Evolutionary conservation across 306 rosid genomes (phyloP), one percentile per base, ranked within the genome.

Genomic region (Crotalaria pallida): DNA sequence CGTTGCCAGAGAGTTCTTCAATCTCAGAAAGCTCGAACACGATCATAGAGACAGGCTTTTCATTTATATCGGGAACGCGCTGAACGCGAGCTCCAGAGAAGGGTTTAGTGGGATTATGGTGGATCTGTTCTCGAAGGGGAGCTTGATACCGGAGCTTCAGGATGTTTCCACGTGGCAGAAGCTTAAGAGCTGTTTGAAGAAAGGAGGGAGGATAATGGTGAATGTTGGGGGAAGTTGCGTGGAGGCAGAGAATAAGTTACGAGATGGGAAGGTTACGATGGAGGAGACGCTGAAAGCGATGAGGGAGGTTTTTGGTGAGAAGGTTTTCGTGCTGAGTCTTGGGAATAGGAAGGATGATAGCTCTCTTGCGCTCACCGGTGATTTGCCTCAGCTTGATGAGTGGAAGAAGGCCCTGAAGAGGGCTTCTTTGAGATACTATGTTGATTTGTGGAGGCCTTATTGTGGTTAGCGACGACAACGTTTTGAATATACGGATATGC

Each of bases 211-310:
- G 75, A 47, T 90, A 1, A 94, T 94, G 98, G 92, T 88, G 69
- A 94, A 94, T 24, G 98, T 88, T 33, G 99, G 97, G 44, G 98
- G 99, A 1, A 88, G 95, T 31, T 94, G 97, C 59, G 97, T 94
- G 48, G 97, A 90, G 85, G 86, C 97, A 0, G 99, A 94, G 84
- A 84, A 76, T 55, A 34, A 50, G 13, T 1, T 57, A n/a, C 83
- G 85, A 71, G 89, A 91, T 71, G 96, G 97, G 31, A 80, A 64
- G 62, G 62, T 78, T 1, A 82, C 84, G 8, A 88, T 85, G 97
- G 82, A 87, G 44, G 82, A 86, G 10, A 85, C 96, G 5, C 55
- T 90, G 82, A 86, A 68, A 73, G 96, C 95, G 0, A 94, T 88
- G 99, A 71, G 24, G 10, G 50, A 9, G 55, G 86, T 87, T 58